Percentiles rank a stretch among this genome's conserved stretches.
These are phyloP conservation scores for Cladosporium halotolerans DNA, from an alignment of 2,329 filamentous ascomycete species.

Conservation along the genomic window DNA sequence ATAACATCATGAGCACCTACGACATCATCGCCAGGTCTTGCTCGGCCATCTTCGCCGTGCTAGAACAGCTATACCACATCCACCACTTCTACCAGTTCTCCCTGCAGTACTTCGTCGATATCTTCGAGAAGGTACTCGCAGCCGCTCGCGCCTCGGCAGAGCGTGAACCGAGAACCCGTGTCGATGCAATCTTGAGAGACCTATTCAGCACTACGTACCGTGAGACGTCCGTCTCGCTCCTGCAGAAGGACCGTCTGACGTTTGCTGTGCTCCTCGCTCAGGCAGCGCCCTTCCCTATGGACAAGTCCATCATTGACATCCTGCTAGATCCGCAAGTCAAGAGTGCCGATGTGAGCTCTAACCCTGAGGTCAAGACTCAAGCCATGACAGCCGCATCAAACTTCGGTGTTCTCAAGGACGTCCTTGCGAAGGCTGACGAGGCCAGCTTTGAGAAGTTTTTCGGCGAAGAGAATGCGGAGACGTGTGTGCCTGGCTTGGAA, in stretches of 20 bases:
- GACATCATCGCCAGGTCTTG: constrained; percentile 88
- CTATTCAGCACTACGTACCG: constrained; percentile 89
- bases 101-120: constrained; percentile 94
- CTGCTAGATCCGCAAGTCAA: constrained; percentile 73
- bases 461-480: constrained; percentile 77
- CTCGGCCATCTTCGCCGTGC: constrained; percentile 92
- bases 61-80: constrained; percentile 95
- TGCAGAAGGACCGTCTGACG: constrained; percentile 91
- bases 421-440: constrained; percentile 55
- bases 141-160: constrained; percentile 69
- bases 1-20: constrained; percentile 92
- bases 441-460: constrained; percentile 77
- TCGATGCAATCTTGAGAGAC: constrained; percentile 84
- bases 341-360: constrained; percentile 71
- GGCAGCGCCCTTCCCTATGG: constrained; percentile 93
- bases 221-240: constrained; percentile 82
- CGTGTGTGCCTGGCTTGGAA: constrained; percentile 72
- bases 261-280: constrained; percentile 92
- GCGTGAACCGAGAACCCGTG: constrained; percentile 53
- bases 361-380: constrained; percentile 57
- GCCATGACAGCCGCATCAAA: constrained; percentile 63
- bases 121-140: constrained; percentile 87
- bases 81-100: constrained; percentile 99
- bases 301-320: constrained; percentile 78
- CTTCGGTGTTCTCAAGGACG: constrained; percentile 66